Conservation (phyloP, 2,329 filamentous ascomycete species). For the Lachnellula hyalina region DNA sequence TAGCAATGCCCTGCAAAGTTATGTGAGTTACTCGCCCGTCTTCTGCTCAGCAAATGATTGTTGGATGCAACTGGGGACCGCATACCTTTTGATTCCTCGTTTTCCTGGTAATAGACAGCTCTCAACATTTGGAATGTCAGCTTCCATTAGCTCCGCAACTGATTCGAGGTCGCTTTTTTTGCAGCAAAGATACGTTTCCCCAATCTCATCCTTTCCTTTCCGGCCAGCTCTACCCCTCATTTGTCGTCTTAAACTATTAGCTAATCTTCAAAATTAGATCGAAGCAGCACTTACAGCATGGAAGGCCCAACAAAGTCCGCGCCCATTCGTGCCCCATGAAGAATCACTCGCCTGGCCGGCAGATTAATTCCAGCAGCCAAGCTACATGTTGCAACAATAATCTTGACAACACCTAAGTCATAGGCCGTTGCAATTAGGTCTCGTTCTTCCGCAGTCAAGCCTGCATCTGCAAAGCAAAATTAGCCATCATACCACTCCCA, state of each 20-base stretch:
- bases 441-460: conserved; percentile 69
- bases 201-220: conserved; percentile 72
- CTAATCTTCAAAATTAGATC: conserved; percentile 19
- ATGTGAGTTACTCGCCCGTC: neutral
- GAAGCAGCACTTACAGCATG: conserved; percentile 50
- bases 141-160: conserved; percentile 65
- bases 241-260: conserved; percentile 47
- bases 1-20: conserved; percentile 54
- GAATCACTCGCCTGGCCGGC: conserved; percentile 66
- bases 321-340: conserved; percentile 72
- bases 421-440: conserved; percentile 68
- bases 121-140: conserved; percentile 63
- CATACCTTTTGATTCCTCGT: conserved; percentile 59
- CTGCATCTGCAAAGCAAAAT: conserved; percentile 40
- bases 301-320: conserved; percentile 70
- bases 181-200: conserved; percentile 74
- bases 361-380: conserved; percentile 80
- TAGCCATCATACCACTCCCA: neutral
- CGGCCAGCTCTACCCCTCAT: conserved; percentile 75
- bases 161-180: conserved; percentile 62
- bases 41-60: neutral
- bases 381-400: conserved; percentile 73
- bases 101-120: conserved; percentile 66
- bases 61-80: neutral
- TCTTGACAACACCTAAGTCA: conserved; percentile 60